Base-by-base conservation (phyloP, 352 stramenopile species). In the Globisporangium polare region DNA sequence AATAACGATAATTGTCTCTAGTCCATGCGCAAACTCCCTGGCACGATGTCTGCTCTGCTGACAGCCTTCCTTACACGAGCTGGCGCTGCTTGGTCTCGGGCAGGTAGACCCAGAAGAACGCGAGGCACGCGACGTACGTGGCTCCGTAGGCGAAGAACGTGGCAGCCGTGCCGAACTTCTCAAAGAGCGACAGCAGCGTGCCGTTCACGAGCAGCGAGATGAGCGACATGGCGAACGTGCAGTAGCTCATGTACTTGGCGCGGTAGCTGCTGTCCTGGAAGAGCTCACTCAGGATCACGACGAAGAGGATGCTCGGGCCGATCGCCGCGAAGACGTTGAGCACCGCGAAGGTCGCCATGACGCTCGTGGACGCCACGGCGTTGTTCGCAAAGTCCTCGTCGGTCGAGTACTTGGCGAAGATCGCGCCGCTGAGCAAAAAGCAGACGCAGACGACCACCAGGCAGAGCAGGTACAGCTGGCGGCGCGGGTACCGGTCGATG, bases 171-270 rank as follows among this genome's bases (percentile, higher is more conserved):
- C 86, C 82, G 10, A 91, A 62, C 47, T 63, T 68, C 62, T 91
- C 73, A 47, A 95, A 95, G 15, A 93, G 68, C 42, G 82, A 78
- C 15, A 95, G 74, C 73, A 95, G 70, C 47, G 83, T 81, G 45
- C 86, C 86, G 62, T 95, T 95, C 37, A 93, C 76, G 49, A 93
- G 71, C 55, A 93, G 69, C 55, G 86, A 93, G 53, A 93, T 84
- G 53, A 92, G 75, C 53, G 86, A 95, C 86, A 95, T 95, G 42
- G 83, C 68, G 65, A 95, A 95, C 42, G 86, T 95, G 64, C 86
- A 95, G 72, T 92, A 93, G 75, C 86, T 93, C 83, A 93, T 95
- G 77, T 90, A 93, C 22, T 73, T 68, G 27, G 86, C 86, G 20
- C 86, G 86, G 62, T 92, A 89, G 67, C 73, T 89, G 62, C 74